Percentiles rank a stretch among this genome's conserved stretches.
Evolutionary conservation across 2,329 filamentous ascomycete species (phyloP).

Genomic region (Ascochyta clinopodiicola): DNA sequence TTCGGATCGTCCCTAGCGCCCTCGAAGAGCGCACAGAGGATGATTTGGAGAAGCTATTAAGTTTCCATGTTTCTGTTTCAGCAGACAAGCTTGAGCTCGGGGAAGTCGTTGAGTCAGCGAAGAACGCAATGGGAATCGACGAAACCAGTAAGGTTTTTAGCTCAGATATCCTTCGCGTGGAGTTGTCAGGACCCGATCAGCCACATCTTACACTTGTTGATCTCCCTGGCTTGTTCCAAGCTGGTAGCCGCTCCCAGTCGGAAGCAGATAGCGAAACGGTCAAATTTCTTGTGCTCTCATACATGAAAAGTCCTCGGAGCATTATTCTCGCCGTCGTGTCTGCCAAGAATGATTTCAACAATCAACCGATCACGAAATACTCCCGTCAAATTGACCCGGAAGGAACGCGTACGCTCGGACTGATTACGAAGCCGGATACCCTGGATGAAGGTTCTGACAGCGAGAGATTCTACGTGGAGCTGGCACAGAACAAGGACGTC

Average conservation of each 20-base stretch:
- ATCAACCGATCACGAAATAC: slow-evolving; percentile 63
- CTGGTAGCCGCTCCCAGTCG: slow-evolving; percentile 38
- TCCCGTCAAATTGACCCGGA: slow-evolving; percentile 56
- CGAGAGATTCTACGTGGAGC: slow-evolving; percentile 49
- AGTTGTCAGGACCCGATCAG: slow-evolving; percentile 29
- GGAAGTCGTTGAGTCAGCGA: slow-evolving; percentile 55
- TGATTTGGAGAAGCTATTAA: slow-evolving; percentile 8
- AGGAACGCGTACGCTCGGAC: slow-evolving; percentile 58
- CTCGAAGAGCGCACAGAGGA: slow-evolving; percentile 5
- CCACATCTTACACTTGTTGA: slow-evolving; percentile 42
- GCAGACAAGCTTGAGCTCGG: slow-evolving; percentile 15
- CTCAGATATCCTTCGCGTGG: slow-evolving; percentile 34
- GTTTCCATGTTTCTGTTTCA: slow-evolving; percentile 10
- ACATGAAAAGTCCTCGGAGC: slow-evolving; percentile 64
- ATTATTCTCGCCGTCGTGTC: slow-evolving; percentile 62
- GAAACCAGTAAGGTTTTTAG: slow-evolving; percentile 24
- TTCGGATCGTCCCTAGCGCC: slow-evolving; percentile 48
- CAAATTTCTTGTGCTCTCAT: slow-evolving; percentile 52
- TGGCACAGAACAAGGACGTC: slow-evolving; percentile 50
- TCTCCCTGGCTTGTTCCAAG: slow-evolving; percentile 50
- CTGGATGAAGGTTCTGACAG: slow-evolving; percentile 48
- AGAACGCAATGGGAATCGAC: slow-evolving; percentile 56
- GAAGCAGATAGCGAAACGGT: slow-evolving; percentile 44
- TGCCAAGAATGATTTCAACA: slow-evolving; percentile 56
- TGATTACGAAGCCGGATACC: slow-evolving; percentile 64